A percentile compares a stretch with the other conserved stretches of the same genome.
These are phyloP conservation scores for Candida ulmi DNA, from an alignment of 805 yeast species.

Conservation along the genomic window DNA sequence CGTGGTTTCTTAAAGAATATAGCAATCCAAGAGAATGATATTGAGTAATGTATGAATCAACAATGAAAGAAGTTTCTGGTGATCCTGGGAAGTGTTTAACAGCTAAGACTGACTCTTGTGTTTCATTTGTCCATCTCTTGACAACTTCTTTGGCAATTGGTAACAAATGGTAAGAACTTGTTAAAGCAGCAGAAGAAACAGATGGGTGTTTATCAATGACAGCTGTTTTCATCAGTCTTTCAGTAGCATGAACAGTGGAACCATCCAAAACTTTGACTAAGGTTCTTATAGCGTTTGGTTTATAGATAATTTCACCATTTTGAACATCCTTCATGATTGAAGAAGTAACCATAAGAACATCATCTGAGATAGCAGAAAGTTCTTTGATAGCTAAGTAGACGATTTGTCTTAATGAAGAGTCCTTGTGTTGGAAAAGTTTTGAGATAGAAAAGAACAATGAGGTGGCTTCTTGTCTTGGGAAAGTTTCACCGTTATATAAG, in stretches of 20 bases:
- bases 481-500: slow-evolving; percentile 79
- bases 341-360: slow-evolving; percentile 95
- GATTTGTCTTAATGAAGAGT: slow-evolving; percentile 81
- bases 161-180: slow-evolving; percentile 82
- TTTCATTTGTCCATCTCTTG: slow-evolving; percentile 89
- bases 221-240: slow-evolving; percentile 86
- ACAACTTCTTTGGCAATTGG: slow-evolving; percentile 90
- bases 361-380: slow-evolving; percentile 76
- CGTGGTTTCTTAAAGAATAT: slow-evolving; percentile 83
- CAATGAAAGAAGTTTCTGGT: slow-evolving; percentile 43
- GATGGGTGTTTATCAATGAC: slow-evolving; percentile 87
- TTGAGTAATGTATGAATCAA: slow-evolving; percentile 79
- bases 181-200: slow-evolving; percentile 89
- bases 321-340: slow-evolving; percentile 98
- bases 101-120: slow-evolving; percentile 80
- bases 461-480: slow-evolving; percentile 87
- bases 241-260: slow-evolving; percentile 87
- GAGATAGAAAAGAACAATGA: slow-evolving; percentile 90
- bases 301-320: slow-evolving; percentile 75
- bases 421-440: slow-evolving; percentile 89
- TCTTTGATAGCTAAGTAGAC: slow-evolving; percentile 94
- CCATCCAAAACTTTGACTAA: slow-evolving; percentile 85
- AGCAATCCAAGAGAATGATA: slow-evolving; percentile 93
- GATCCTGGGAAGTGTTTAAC: slow-evolving; percentile 34
- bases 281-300: slow-evolving; percentile 93